Conservation (phyloP, 768 basidiomycete species). For the Rhodotorula toruloides region DNA sequence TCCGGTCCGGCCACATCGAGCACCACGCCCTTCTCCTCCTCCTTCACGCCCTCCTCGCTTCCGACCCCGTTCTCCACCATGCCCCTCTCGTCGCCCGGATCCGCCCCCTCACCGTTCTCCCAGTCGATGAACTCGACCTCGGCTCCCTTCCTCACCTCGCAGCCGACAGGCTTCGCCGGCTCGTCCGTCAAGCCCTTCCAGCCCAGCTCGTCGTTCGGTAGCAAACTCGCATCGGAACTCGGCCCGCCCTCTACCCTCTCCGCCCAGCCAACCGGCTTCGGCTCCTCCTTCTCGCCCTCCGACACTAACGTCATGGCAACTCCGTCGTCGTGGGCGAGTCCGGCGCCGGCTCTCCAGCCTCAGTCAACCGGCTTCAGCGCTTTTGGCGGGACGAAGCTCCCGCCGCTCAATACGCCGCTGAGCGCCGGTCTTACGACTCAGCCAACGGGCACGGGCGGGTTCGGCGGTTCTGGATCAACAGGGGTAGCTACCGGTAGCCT, state of each 20-base stretch:
- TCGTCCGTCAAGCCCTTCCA: conserved; percentile 41
- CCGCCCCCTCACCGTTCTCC: neutral
- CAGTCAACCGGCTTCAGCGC: conserved; percentile 29
- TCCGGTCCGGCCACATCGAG: neutral
- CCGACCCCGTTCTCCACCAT: neutral
- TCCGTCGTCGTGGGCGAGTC: neutral
- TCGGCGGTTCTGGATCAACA: neutral
- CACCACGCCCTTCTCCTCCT: neutral
- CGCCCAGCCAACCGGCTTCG: neutral
- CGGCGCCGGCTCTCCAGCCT: conserved; percentile 8
- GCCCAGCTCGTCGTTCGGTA: conserved; percentile 41
- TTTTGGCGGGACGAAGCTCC: conserved; percentile 23
- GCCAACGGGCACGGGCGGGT: conserved; percentile 8
- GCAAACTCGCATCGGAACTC: conserved; percentile 7
- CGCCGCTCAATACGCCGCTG: conserved; percentile 24
- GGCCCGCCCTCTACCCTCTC: neutral
- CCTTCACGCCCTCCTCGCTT: neutral
- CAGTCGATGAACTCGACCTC: neutral
- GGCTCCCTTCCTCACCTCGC: conserved; percentile 12
- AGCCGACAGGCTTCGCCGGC: conserved; percentile 28
- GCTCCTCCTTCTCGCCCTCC: neutral
- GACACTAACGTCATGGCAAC: no score
- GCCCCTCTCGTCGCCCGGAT: neutral
- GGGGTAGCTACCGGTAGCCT: neutral
- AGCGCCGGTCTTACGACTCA: neutral